Base-by-base conservation (phyloP, 2,329 filamentous ascomycete species). In the Fusarium burgessii region DNA sequence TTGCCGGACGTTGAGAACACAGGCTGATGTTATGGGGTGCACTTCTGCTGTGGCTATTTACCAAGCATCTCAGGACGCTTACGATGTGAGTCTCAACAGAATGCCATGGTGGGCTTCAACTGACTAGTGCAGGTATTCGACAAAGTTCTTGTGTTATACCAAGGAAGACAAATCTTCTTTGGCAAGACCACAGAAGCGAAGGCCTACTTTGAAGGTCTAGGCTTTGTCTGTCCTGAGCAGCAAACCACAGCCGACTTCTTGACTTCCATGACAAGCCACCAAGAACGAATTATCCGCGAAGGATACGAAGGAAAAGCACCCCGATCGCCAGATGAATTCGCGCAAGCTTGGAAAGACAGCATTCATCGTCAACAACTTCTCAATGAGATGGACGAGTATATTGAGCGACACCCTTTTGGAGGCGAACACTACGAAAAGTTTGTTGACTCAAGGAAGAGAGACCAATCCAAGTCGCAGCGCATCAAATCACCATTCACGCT, bases 171-270 rank as follows among this genome's bases (percentile, higher is more conserved):
- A 69, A 89, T 92, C 57, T 93, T 76, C 70, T 78, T 78, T 43
- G 77, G 77, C 5, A 71, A 65, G 40, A 74, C 75, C 4, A 46
- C 56, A 6, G 63, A 77, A 20, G 77, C 77, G 14, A 77, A 71
- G 41, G 47, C 62, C 13, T 79, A 79, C 17, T 79, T 79, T 25
- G 70, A 76, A 54, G 58, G 65, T 14, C 65, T 79, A 57, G 91
- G 91, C 0, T 93, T 92, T 67, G 81, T 87, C n/a, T 91, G 79
- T 20, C 82, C 82, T 3, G 77, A 79, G 5, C 78, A 83, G 35
- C 81, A 90, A 73, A 93, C 91, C 0, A 93, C 91, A 2, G 89
- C 91, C 5, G 92, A 94, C 75, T 94, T 93, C 79, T 79, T 94
- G 35, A 93, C 74, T 2, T 85, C 84, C 0, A 83, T 88, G 42